A percentile compares a stretch with the other conserved stretches of the same genome.
These are phyloP conservation scores for Inga oerstediana DNA, from an alignment of 306 rosid species.

Conservation along the genomic window DNA sequence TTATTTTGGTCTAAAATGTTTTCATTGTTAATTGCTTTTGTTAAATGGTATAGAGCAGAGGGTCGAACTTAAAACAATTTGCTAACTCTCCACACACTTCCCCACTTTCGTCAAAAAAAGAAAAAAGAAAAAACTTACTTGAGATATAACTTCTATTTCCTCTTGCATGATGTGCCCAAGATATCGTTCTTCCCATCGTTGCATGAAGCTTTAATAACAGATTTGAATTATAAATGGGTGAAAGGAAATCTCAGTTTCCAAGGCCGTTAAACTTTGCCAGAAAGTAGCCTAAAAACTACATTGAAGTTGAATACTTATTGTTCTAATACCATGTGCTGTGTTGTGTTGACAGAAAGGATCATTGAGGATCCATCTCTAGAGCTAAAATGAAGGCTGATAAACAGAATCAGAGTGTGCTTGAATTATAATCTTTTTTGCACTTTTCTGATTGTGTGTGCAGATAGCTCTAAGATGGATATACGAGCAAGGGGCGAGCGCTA, in stretches of 20 bases:
- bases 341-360: not conserved
- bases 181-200: not conserved
- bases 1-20: not conserved
- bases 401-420: not conserved
- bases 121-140: not conserved
- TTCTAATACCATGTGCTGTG: not conserved
- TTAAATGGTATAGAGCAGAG: not conserved
- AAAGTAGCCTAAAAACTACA: not conserved
- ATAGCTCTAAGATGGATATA: conserved; percentile 33
- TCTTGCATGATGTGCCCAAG: not conserved
- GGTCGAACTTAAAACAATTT: not conserved
- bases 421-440: not conserved
- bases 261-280: not conserved
- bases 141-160: not conserved
- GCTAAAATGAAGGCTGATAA: not conserved
- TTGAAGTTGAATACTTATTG: not conserved
- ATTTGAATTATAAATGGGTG: not conserved
- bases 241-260: not conserved
- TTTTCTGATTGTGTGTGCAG: conserved; percentile 18
- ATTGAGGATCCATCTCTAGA: not conserved
- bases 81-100: not conserved
- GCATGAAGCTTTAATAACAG: not conserved
- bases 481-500: conserved; percentile 30
- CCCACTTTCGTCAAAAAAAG: not conserved
- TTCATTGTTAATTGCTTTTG: not conserved